phyloP scores from a whole-genome alignment of 177 flowering plant species.

The Viscum album region DNA sequence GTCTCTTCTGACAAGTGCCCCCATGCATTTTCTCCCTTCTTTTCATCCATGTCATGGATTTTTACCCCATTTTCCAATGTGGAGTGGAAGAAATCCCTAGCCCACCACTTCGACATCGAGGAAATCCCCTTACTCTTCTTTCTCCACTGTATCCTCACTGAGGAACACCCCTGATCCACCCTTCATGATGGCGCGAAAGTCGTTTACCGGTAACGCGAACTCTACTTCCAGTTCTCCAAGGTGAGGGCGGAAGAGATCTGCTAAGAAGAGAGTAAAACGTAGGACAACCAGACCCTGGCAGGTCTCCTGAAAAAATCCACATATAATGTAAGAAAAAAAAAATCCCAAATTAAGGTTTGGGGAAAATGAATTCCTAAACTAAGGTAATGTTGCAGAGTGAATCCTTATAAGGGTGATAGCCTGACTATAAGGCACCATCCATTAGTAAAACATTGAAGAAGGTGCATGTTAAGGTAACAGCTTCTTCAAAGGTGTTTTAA shows the following conservation, averaged over 20 bases:
- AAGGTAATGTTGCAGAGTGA: too few relatives aligned
- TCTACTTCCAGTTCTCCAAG: slow-evolving; percentile 55
- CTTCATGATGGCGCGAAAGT: slow-evolving; percentile 50
- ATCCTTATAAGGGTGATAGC: too few relatives aligned
- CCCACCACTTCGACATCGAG: slow-evolving; percentile 40
- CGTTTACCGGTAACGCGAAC: slow-evolving; percentile 43
- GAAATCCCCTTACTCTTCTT: slow-evolving; percentile 56
- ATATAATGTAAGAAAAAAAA: too few relatives aligned
- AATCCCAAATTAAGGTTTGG: too few relatives aligned
- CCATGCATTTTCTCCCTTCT: slow-evolving; percentile 39
- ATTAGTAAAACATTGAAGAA: too few relatives aligned
- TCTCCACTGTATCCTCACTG: slow-evolving; percentile 31
- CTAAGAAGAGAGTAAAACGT: slow-evolving; percentile 41
- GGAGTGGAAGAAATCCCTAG: slow-evolving; percentile 44
- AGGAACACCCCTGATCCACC: slow-evolving; percentile 14
- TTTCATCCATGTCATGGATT: slow-evolving; percentile 65
- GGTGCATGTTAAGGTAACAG: too few relatives aligned
- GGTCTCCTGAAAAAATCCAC: too few relatives aligned
- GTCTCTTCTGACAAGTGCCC: slow-evolving; percentile 63
- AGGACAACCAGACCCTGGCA: slow-evolving; percentile 46
- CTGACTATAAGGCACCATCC: too few relatives aligned
- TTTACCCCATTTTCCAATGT: slow-evolving; percentile 65
- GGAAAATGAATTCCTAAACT: too few relatives aligned
- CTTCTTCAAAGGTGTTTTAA: too few relatives aligned
- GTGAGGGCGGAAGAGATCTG: slow-evolving; percentile 43